phyloP scores from a whole-genome alignment of 2,329 filamentous ascomycete species.

The Bimuria novae-zelandiae region DNA sequence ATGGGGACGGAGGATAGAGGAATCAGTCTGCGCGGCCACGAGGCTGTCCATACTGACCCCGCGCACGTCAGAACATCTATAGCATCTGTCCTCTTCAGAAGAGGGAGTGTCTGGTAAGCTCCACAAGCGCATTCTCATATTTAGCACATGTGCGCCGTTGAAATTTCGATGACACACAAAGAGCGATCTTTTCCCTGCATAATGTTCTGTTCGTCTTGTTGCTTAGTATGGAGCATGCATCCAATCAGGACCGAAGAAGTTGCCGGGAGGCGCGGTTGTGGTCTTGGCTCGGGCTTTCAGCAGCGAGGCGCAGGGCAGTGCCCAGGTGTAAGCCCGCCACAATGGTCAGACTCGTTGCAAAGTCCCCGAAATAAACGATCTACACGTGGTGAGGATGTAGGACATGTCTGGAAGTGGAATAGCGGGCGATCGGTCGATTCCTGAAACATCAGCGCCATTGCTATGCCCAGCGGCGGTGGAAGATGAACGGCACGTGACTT shows the following conservation, averaged over 20 bases:
- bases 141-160: neutral
- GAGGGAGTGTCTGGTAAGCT: neutral
- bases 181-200: neutral
- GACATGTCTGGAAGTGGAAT: neutral
- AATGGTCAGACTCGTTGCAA: constrained; percentile 1
- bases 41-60: neutral
- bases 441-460: neutral
- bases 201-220: neutral
- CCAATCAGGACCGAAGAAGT: neutral
- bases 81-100: neutral
- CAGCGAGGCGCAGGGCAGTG: constrained; percentile 1
- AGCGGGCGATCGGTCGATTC: neutral
- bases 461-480: neutral
- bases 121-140: neutral
- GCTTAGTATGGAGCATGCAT: neutral
- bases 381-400: neutral
- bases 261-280: neutral
- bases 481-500: neutral
- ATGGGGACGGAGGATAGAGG: constrained; percentile 5
- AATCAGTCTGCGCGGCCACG: constrained; percentile 7
- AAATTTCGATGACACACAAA: too few relatives aligned
- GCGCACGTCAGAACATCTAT: neutral
- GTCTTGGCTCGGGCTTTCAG: constrained; percentile 6
- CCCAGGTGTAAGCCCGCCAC: constrained; percentile 1
- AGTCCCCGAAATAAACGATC: constrained; percentile 3